These are phyloP conservation scores for Boletellus sp. DNA, from an alignment of 1,284 basidiomycete genomes.

Conservation along the genomic window DNA sequence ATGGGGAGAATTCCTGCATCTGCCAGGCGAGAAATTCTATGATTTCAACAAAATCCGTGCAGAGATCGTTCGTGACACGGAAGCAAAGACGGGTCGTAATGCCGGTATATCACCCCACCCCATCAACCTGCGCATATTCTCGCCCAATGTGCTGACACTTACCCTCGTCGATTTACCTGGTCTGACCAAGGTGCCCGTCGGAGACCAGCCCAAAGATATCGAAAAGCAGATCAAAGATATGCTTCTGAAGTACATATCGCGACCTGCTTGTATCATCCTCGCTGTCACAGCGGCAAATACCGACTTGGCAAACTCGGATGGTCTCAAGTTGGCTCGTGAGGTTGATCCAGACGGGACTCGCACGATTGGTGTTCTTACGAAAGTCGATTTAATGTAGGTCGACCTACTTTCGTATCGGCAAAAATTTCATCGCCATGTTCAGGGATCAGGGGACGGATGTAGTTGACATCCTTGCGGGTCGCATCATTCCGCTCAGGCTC, in stretches of 20 bases:
- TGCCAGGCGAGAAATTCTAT: constrained; percentile 95
- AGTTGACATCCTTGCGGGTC: constrained; percentile 96
- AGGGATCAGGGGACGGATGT: constrained; percentile 97
- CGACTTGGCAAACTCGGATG: constrained; percentile 98
- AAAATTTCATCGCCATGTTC: constrained; percentile 12
- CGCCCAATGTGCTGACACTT: constrained; percentile 93
- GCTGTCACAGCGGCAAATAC: constrained; percentile 96
- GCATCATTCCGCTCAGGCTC: constrained; percentile 88
- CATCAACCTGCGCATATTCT: constrained; percentile 96
- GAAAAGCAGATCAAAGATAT: constrained; percentile 98
- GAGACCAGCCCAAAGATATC: constrained; percentile 96
- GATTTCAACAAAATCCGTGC: constrained; percentile 96
- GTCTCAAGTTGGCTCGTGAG: constrained; percentile 92
- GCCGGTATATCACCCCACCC: constrained; percentile 94
- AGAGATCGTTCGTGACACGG: constrained; percentile 95
- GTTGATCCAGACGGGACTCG: constrained; percentile 94
- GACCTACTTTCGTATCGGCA: background rate
- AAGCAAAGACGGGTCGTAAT: constrained; percentile 96
- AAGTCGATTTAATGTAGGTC: constrained; percentile 89
- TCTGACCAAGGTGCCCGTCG: constrained; percentile 94
- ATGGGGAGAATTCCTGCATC: constrained; percentile 98
- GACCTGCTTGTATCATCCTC: constrained; percentile 86
- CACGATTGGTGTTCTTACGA: constrained; percentile 97
- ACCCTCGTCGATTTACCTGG: constrained; percentile 97
- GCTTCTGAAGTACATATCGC: constrained; percentile 93